Conservation (phyloP, 2,329 filamentous ascomycete genomes). For the Neodidymelliopsis sp. region DNA sequence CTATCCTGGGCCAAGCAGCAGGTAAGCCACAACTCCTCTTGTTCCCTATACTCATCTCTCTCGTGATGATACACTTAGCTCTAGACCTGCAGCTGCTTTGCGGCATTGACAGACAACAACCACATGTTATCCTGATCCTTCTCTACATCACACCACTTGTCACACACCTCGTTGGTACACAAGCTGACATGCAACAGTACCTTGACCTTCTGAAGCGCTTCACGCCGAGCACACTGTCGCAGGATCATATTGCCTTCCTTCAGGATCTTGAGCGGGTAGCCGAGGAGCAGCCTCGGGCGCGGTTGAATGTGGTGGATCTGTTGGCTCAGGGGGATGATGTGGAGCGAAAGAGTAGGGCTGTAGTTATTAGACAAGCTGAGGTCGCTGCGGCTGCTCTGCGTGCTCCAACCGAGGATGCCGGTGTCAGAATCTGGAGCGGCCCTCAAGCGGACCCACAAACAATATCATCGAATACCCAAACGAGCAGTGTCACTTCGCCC, state of each 20-base stretch:
- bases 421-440: conserved; percentile 53
- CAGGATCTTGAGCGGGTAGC: conserved; percentile 49
- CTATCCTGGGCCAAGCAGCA: conserved; percentile 58
- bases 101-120: conserved; percentile 55
- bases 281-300: conserved; percentile 35
- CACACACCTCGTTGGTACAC: not conserved
- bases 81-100: conserved; percentile 60
- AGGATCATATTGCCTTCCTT: conserved; percentile 51
- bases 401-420: conserved; percentile 30
- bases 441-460: conserved; percentile 42
- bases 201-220: conserved; percentile 51
- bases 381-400: conserved; percentile 40
- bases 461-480: conserved; percentile 32
- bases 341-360: conserved; percentile 43
- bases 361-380: conserved; percentile 46
- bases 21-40: conserved; percentile 45
- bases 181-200: conserved; percentile 45
- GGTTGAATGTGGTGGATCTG: conserved; percentile 45
- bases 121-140: conserved; percentile 53
- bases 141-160: conserved; percentile 10
- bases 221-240: conserved; percentile 47
- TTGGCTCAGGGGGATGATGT: conserved; percentile 46
- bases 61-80: conserved; percentile 59
- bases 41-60: conserved; percentile 15
- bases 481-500: conserved; percentile 50